A percentile compares a stretch with the other conserved stretches of the same genome.
Conservation (phyloP, 1,139 yeast genomes). For the Nakaseomyces bracarensis region DNA sequence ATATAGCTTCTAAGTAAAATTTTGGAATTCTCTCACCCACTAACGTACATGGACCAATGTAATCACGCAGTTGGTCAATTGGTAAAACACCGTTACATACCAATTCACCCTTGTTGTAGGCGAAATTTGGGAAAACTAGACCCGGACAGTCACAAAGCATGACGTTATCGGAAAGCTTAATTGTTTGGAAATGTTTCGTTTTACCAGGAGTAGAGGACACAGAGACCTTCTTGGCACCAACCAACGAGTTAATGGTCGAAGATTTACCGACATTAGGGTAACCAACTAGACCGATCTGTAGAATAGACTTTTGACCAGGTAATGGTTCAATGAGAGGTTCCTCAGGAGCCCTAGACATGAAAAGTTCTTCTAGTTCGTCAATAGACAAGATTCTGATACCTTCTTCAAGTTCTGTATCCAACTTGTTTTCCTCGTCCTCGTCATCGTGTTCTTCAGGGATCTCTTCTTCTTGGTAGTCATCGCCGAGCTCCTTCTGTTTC, state of each 20-base stretch:
- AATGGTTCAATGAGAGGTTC: constrained; percentile 46
- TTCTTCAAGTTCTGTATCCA: constrained; percentile 34
- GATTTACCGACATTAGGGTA: constrained; percentile 97
- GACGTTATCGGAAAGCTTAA: constrained; percentile 72
- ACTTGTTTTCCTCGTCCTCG: constrained; percentile 27
- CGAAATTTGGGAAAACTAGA: constrained; percentile 95
- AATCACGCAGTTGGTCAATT: constrained; percentile 91
- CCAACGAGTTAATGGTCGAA: constrained; percentile 88
- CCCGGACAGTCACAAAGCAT: constrained; percentile 98
- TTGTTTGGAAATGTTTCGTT: constrained; percentile 97
- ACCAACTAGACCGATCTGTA: constrained; percentile 93
- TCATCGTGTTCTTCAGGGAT: constrained; percentile 31
- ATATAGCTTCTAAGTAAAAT: constrained; percentile 77
- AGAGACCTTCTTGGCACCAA: constrained; percentile 93
- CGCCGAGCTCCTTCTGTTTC: constrained; percentile 40
- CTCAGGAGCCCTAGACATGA: constrained; percentile 70
- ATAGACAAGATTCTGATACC: constrained; percentile 68
- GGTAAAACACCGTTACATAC: constrained; percentile 98
- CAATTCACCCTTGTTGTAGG: constrained; percentile 91
- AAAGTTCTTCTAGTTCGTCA: constrained; percentile 75
- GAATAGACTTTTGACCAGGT: constrained; percentile 49
- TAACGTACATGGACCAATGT: constrained; percentile 81
- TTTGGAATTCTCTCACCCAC: constrained; percentile 88
- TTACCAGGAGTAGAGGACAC: constrained; percentile 99
- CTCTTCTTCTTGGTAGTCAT: constrained; percentile 26